phyloP scores from a whole-genome alignment of 177 flowering plant species.

The Vitis hybrid region DNA sequence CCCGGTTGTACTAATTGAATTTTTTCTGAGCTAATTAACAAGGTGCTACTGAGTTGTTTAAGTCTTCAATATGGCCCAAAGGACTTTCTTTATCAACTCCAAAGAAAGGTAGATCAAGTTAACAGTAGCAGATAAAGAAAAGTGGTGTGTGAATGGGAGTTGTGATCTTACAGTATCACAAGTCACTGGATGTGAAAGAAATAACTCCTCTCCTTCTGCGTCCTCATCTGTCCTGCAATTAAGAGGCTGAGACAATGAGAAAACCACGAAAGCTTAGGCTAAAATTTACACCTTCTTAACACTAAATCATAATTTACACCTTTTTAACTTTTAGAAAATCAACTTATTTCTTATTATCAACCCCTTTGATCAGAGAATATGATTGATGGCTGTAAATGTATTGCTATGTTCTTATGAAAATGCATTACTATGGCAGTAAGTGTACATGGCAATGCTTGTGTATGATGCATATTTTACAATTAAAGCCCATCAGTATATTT shows the following conservation, averaged over 20 bases:
- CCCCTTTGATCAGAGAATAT: no score
- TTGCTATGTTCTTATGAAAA: no score
- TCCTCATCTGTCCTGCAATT: constrained; percentile 51
- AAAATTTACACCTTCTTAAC: neutral
- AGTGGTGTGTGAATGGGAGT: neutral
- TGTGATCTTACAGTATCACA: constrained; percentile 35
- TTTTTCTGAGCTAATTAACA: neutral
- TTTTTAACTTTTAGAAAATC: no score
- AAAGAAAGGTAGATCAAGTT: neutral
- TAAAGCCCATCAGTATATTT: no score
- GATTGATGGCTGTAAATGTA: no score
- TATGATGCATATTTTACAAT: no score
- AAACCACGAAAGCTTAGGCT: neutral
- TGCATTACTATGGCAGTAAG: no score
- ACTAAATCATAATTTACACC: no score
- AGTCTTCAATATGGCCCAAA: neutral
- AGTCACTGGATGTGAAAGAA: constrained; percentile 29
- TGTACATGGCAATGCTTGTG: no score
- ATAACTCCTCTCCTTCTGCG: constrained; percentile 54
- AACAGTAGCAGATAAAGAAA: neutral
- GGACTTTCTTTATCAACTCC: neutral
- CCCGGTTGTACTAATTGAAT: neutral
- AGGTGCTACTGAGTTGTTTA: neutral
- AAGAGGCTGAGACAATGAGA: neutral
- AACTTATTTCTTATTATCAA: no score